phyloP scores from a whole-genome alignment of 2,329 filamentous ascomycete genomes.

The Sporothrix sp. region DNA sequence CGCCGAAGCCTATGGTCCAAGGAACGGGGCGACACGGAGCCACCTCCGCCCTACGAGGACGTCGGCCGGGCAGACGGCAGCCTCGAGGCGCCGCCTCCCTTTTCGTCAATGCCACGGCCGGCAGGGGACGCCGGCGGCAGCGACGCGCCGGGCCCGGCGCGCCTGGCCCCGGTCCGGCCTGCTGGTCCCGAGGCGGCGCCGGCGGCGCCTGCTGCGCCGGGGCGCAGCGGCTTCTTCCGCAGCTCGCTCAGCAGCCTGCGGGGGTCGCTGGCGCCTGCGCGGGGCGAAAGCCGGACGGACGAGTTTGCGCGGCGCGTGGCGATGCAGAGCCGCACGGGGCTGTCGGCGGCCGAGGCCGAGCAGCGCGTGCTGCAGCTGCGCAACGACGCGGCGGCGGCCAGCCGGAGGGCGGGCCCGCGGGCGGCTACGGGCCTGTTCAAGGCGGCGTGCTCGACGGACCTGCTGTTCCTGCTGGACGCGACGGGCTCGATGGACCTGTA shows the following conservation, averaged over 20 bases:
- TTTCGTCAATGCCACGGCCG: no score
- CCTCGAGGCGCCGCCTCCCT: no score
- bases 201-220: no score
- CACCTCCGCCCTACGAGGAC: no score
- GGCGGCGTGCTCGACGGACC: slow-evolving; percentile 26
- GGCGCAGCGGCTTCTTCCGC: slow-evolving; percentile 2
- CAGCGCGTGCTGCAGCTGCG: slow-evolving; percentile 16
- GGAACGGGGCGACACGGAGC: no score
- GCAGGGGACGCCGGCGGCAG: no score
- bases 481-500: slow-evolving; percentile 26
- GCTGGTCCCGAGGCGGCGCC: no score
- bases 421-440: slow-evolving; percentile 25
- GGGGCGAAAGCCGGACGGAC: slow-evolving; percentile 2
- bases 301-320: slow-evolving; percentile 10
- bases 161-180: background rate
- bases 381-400: slow-evolving; percentile 12
- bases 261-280: background rate
- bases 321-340: background rate
- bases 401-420: background rate
- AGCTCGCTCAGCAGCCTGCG: slow-evolving; percentile 7
- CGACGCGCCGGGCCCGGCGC: no score
- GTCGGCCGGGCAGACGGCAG: no score
- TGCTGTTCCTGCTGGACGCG: slow-evolving; percentile 31
- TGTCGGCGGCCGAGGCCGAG: slow-evolving; percentile 11
- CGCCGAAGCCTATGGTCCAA: no score